Base-by-base conservation (phyloP, 2,329 filamentous ascomycete species). In the Aspergillus sp. region DNA sequence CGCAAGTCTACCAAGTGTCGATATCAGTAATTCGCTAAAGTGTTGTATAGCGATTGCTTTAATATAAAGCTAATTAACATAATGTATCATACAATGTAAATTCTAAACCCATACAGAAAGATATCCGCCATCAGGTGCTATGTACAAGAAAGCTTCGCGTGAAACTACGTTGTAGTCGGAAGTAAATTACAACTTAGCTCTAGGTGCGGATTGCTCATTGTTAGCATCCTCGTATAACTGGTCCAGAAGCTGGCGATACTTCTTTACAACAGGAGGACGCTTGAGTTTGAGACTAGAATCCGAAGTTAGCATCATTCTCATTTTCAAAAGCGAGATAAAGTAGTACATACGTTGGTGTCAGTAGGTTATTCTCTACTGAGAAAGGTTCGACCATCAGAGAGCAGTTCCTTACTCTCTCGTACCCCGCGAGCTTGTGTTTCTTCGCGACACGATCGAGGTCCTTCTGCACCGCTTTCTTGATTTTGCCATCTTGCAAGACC, bases 381-480 rank as follows among this genome's bases (percentile, higher is more conserved):
- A 99, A 98, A 2, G 95, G 95, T 59, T 99, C 95, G 14, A 97
- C 67, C 67, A 89, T 87, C 65, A 99, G 77, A 62, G 88, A 77
- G 56, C 89, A 82, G 65, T 88, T 90, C 72, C 84, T 85, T 47
- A 98, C 88, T 63, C 86, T 86, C 82, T 99, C 95, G 67, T 90
- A 98, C 65, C 87, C 90, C 72, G 96, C 95, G 75, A 99, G 93
- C 79, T 95, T 96, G 75, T 90, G 86, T 77, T 87, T 88, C 79
- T 84, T 89, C 44, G 86, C 91, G 58, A 96, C 89, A 55, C 82
- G 84, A 59, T 95, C 90, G 35, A 99, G 79, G 64, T 95, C 85
- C 73, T 88, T 89, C 63, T 96, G 72, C 56, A 96, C 87, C 2
- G 90, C 90, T 68, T 85, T 84, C 64, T 86, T 83, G 21, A 99